These are phyloP conservation scores for Kwoniella newhampshirensis DNA, from an alignment of 768 basidiomycete genomes.

Conservation along the genomic window DNA sequence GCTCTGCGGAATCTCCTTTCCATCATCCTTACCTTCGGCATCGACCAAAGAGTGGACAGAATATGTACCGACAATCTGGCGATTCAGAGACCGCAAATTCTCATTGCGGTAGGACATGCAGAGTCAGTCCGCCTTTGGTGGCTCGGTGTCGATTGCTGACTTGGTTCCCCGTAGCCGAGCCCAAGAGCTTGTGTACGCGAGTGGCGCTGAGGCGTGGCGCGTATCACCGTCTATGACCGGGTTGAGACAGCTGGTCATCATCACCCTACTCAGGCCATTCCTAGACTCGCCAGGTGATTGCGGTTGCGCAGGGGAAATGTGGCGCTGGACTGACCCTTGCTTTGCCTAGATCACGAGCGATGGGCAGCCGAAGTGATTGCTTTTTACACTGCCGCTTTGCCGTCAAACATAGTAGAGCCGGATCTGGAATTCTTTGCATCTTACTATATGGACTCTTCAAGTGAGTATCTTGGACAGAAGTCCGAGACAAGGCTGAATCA, in stretches of 20 bases:
- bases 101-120: constrained; percentile 11
- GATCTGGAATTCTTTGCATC: constrained; percentile 70
- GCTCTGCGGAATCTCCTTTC: constrained; percentile 66
- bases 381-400: constrained; percentile 75
- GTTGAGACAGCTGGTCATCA: constrained; percentile 65
- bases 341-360: constrained; percentile 63
- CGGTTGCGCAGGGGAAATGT: neutral
- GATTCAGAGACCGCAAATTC: constrained; percentile 55
- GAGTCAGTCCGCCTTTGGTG: too few species aligned
- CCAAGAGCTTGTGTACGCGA: constrained; percentile 51
- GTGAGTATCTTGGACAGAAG: constrained; percentile 56
- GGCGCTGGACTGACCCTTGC: neutral
- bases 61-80: constrained; percentile 65
- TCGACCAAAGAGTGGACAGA: constrained; percentile 69
- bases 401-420: constrained; percentile 63
- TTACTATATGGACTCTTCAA: constrained; percentile 72
- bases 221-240: constrained; percentile 71
- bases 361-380: constrained; percentile 71
- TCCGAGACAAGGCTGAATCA: neutral
- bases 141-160: neutral
- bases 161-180: neutral
- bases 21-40: constrained; percentile 65
- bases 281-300: constrained; percentile 68
- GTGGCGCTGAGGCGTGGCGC: constrained; percentile 64
- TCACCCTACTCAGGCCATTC: constrained; percentile 68